Evolutionary conservation across 2,329 filamentous ascomycete genomes (phyloP).

Genomic region (Chaetomiaceae sp.): DNA sequence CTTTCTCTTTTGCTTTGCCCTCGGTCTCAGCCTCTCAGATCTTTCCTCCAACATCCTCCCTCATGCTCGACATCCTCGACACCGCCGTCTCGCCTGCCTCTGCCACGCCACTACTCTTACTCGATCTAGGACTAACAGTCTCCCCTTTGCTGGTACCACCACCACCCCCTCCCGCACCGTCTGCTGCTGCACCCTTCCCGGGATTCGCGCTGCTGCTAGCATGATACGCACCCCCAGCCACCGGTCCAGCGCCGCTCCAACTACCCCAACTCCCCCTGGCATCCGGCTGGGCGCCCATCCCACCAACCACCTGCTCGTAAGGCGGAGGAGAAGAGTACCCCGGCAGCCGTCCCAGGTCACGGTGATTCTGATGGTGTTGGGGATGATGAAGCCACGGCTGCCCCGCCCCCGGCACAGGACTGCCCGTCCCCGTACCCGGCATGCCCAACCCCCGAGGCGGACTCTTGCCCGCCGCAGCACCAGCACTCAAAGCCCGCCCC

Average conservation of each 20-base stretch:
- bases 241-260: conserved; percentile 11
- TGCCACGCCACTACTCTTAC: conserved; percentile 1
- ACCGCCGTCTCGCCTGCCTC: not conserved
- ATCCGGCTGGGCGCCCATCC: not conserved
- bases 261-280: conserved; percentile 19
- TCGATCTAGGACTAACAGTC: not conserved
- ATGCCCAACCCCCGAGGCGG: not conserved
- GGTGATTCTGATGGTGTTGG: not conserved
- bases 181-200: not conserved
- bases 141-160: not conserved
- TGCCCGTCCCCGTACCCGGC: no score
- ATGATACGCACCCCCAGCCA: not conserved
- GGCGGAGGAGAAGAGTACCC: not conserved
- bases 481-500: not conserved
- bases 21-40: not conserved
- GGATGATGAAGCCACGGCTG: not conserved
- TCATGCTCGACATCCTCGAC: conserved; percentile 4
- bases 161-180: not conserved
- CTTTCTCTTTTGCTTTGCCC: not conserved
- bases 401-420: not conserved
- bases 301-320: not conserved
- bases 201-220: not conserved
- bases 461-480: not conserved
- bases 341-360: not conserved
- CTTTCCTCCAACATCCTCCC: not conserved